Conservation (phyloP, 306 rosid genomes). For the Quillaja saponaria region DNA sequence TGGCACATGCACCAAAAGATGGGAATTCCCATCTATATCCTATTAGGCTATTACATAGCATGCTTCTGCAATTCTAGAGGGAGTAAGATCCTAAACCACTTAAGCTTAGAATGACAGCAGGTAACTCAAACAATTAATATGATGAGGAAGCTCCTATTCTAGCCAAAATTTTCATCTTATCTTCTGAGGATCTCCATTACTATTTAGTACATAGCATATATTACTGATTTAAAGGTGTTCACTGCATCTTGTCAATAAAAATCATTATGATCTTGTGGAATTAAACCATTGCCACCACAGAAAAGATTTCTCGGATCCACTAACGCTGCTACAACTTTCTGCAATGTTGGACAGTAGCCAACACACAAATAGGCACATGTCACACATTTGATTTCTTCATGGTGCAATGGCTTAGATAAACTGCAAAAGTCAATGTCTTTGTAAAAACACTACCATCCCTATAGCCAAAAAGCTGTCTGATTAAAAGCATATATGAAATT, state of each 20-base stretch:
- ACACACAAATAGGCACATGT: constrained; percentile 1
- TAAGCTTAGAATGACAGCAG: not conserved
- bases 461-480: too few relatives aligned
- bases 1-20: not conserved
- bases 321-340: not conserved
- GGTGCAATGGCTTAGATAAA: not conserved
- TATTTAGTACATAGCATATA: constrained; percentile 18
- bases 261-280: too few relatives aligned
- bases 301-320: not conserved
- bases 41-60: not conserved
- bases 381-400: not conserved
- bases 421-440: not conserved
- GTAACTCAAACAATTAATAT: not conserved
- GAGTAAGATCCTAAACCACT: not conserved
- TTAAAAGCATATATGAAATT: too few relatives aligned
- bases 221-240: not conserved
- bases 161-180: constrained; percentile 21
- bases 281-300: not conserved
- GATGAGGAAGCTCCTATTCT: not conserved
- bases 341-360: not conserved
- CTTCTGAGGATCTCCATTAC: not conserved
- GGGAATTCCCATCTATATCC: constrained; percentile 2
- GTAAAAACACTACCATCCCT: constrained; percentile 26
- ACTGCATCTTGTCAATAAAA: constrained; percentile 20
- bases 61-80: not conserved